Conservation (phyloP, 2,329 filamentous ascomycete species). For the Nemania sp. region DNA sequence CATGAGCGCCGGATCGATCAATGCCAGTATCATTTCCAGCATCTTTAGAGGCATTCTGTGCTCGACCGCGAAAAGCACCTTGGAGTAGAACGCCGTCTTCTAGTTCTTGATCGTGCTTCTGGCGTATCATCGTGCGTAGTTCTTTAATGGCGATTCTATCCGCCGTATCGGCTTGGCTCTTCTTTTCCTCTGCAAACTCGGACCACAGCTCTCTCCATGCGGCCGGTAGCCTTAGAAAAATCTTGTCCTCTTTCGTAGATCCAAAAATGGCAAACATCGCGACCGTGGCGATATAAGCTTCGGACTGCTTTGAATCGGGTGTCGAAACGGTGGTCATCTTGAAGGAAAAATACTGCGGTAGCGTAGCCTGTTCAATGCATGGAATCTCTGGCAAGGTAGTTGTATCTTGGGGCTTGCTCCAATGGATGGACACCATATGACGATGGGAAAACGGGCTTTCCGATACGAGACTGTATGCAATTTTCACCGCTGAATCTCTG, state of each 20-base stretch:
- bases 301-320: constrained; percentile 77
- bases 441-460: constrained; percentile 74
- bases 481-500: constrained; percentile 70
- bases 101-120: constrained; percentile 68
- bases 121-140: constrained; percentile 70
- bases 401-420: constrained; percentile 73
- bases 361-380: constrained; percentile 50
- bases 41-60: constrained; percentile 51
- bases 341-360: constrained; percentile 61
- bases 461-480: constrained; percentile 72
- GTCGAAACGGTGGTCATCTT: constrained; percentile 77
- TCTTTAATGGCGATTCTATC: constrained; percentile 71
- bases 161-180: constrained; percentile 67
- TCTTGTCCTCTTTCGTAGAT: constrained; percentile 80
- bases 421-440: constrained; percentile 73
- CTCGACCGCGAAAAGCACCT: constrained; percentile 71
- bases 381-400: constrained; percentile 43
- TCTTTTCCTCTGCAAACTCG: constrained; percentile 73
- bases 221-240: constrained; percentile 74
- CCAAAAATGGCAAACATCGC: constrained; percentile 82
- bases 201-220: constrained; percentile 85
- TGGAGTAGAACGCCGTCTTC: constrained; percentile 77
- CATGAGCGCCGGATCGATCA: constrained; percentile 48
- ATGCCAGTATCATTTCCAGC: constrained; percentile 50
- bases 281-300: constrained; percentile 80